Conservation (phyloP, 2,329 filamentous ascomycete species). For the Cladosporium sp. region DNA sequence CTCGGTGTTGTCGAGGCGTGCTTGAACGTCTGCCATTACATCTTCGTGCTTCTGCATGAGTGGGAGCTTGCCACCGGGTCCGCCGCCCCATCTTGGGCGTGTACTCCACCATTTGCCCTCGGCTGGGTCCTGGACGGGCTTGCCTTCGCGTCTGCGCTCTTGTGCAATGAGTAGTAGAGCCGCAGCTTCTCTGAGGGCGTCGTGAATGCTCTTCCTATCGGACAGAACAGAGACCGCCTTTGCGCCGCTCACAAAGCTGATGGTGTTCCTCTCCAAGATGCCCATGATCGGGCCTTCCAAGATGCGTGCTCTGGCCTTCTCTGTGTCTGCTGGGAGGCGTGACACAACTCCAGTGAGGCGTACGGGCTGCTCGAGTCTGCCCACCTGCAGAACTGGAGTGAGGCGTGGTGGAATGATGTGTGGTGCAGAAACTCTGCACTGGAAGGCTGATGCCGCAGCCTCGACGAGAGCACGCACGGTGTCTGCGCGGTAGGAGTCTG, state of each 20-base stretch:
- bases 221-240: slow-evolving; percentile 23
- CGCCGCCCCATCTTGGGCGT: slow-evolving; percentile 54
- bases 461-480: slow-evolving; percentile 55
- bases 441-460: slow-evolving; percentile 55
- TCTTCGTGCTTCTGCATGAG: slow-evolving; percentile 31
- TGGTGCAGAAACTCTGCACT: slow-evolving; percentile 38
- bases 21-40: slow-evolving; percentile 28
- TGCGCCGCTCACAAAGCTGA: slow-evolving; percentile 40
- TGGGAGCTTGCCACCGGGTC: slow-evolving; percentile 42
- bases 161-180: slow-evolving; percentile 56
- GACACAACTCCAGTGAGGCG: slow-evolving; percentile 53
- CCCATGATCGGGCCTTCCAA: slow-evolving; percentile 57
- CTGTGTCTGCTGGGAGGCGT: slow-evolving; percentile 49
- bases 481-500: slow-evolving; percentile 53
- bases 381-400: slow-evolving; percentile 41
- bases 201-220: slow-evolving; percentile 37
- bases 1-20: slow-evolving; percentile 21
- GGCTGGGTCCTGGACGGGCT: slow-evolving; percentile 45
- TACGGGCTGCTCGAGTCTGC: slow-evolving; percentile 50
- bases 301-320: slow-evolving; percentile 49
- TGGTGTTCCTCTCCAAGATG: slow-evolving; percentile 53
- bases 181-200: slow-evolving; percentile 55
- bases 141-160: slow-evolving; percentile 55
- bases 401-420: slow-evolving; percentile 39
- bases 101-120: slow-evolving; percentile 60